Conservation (phyloP, 352 stramenopile genomes). For the Globisporangium ultimum region DNA sequence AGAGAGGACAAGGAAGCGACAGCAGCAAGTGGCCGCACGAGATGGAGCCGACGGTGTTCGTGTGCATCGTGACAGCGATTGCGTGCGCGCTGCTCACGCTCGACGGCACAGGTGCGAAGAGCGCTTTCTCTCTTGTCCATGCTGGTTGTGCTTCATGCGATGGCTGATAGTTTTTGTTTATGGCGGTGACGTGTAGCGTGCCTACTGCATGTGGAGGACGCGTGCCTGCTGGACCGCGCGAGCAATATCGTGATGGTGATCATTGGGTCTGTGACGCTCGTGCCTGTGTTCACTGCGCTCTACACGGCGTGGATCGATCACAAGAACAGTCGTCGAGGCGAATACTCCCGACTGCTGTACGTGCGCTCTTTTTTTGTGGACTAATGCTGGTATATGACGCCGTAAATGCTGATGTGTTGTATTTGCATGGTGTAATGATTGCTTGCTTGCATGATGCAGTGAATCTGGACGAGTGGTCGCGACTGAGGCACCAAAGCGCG, state of each 20-base stretch:
- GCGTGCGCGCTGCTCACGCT: slow-evolving; percentile 37
- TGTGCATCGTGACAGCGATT: slow-evolving; percentile 38
- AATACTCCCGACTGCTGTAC: slow-evolving; percentile 37
- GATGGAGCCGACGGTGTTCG: slow-evolving; percentile 64
- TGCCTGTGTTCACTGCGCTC: slow-evolving; percentile 36
- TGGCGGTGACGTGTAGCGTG: slow-evolving; percentile 22
- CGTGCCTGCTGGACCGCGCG: slow-evolving; percentile 33
- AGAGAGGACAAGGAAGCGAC: background rate
- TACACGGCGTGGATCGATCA: slow-evolving; percentile 36
- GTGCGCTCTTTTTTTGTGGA: background rate
- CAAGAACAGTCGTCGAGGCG: slow-evolving; percentile 1
- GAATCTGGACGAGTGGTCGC: background rate
- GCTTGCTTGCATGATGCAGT: background rate
- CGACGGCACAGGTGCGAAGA: slow-evolving; percentile 33
- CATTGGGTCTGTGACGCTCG: slow-evolving; percentile 43
- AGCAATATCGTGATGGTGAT: slow-evolving; percentile 65
- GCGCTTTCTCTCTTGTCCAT: background rate
- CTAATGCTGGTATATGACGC: background rate
- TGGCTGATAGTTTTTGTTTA: background rate
- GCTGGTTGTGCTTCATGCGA: background rate
- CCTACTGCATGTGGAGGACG: slow-evolving; percentile 22
- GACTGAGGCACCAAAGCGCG: slow-evolving; percentile 20
- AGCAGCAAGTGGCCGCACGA: background rate
- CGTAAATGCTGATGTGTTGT: background rate
- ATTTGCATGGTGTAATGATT: background rate